phyloP scores from a whole-genome alignment of 2,329 filamentous ascomycete species.

The Colletotrichum sojae region DNA sequence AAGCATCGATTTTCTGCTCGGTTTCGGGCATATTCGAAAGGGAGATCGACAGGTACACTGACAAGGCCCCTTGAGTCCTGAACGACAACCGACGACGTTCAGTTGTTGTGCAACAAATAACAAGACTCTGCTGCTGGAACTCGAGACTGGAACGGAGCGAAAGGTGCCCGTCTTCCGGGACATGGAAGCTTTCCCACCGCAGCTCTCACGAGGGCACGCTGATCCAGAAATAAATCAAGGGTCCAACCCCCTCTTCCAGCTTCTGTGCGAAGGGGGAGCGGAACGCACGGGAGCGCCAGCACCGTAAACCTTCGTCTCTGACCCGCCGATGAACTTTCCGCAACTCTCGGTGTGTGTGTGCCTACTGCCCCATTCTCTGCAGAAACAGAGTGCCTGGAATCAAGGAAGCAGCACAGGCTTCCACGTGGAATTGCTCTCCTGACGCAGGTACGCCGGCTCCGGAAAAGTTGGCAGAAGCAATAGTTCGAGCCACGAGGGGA shows the following conservation, averaged over 20 bases:
- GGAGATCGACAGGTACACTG: constrained; percentile 38
- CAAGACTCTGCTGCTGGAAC: not conserved
- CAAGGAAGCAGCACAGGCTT: constrained; percentile 15
- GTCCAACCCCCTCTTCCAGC: constrained; percentile 25
- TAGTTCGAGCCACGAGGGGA: constrained; percentile 18
- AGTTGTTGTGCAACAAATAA: not conserved
- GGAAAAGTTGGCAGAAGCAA: constrained; percentile 12
- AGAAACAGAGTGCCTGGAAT: not conserved
- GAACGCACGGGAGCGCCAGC: constrained; percentile 38
- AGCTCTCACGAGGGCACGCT: constrained; percentile 8
- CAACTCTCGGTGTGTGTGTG: constrained; percentile 5
- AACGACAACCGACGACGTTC: constrained; percentile 6
- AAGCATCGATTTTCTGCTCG: constrained; percentile 19
- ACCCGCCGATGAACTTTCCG: constrained; percentile 21
- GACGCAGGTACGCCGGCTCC: constrained; percentile 35
- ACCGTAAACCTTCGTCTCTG: constrained; percentile 29
- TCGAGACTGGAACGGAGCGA: not conserved
- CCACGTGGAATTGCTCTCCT: constrained; percentile 25
- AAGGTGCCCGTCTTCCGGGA: constrained; percentile 4
- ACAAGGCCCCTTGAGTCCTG: constrained; percentile 4
- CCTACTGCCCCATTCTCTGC: not conserved
- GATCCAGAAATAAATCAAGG: constrained; percentile 29
- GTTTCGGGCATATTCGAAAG: constrained; percentile 21
- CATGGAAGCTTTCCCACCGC: constrained; percentile 19
- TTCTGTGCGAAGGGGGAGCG: constrained; percentile 34